A percentile compares a stretch with the other conserved stretches of the same genome.
phyloP scores from a whole-genome alignment of 345 rosid genomes.

The Acer negundo region DNA sequence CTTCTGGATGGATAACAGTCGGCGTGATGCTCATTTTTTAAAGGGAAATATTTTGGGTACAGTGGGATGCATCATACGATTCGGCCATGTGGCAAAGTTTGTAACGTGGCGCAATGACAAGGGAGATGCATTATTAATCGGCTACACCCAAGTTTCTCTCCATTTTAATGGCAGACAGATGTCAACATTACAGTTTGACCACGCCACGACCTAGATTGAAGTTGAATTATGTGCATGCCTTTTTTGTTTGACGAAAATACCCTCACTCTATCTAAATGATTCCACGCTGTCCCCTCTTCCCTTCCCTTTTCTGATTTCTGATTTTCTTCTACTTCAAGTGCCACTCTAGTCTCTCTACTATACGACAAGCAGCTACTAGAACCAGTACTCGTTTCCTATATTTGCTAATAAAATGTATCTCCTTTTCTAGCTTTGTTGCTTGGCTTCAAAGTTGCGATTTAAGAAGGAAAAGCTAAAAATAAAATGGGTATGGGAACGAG shows the following conservation, averaged over 20 bases:
- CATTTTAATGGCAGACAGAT: no score
- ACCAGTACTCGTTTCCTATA: background rate
- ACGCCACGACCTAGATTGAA: background rate
- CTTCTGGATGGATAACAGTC: no score
- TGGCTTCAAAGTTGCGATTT: conserved; percentile 11
- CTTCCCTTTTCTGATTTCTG: conserved; percentile 3
- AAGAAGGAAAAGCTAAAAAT: conserved; percentile 17
- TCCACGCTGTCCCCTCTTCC: background rate
- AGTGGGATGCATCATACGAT: no score
- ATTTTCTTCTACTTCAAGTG: conserved; percentile 33
- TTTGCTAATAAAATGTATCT: background rate
- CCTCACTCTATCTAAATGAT: conserved; percentile 19
- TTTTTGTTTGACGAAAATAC: conserved; percentile 27
- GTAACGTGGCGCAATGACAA: no score
- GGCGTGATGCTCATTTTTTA: no score
- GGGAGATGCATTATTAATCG: no score
- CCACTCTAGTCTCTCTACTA: conserved; percentile 18
- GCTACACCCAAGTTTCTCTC: no score
- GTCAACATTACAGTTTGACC: conserved; percentile 5
- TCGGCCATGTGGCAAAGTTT: no score
- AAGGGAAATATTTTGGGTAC: no score
- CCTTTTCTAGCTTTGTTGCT: conserved; percentile 12
- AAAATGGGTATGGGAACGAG: conserved; percentile 85
- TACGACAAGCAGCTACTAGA: background rate
- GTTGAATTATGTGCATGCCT: conserved; percentile 17